A percentile compares a stretch with the other conserved stretches of the same genome.
phyloP scores from a whole-genome alignment of 768 basidiomycete species.

The Amanita polypyramis region DNA sequence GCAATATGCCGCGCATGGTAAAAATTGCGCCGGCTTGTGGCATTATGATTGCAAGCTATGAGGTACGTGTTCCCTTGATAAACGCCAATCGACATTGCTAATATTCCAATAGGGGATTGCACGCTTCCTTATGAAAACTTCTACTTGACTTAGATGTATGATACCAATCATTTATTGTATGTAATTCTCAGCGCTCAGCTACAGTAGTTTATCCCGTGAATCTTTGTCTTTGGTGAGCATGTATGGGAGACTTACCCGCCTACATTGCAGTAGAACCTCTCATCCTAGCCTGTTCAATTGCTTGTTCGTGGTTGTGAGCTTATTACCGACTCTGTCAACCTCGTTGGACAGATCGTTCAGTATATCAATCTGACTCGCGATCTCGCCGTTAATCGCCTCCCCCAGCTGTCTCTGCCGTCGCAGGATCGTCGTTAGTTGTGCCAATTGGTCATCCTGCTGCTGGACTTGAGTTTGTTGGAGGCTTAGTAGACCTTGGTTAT shows the following conservation, averaged over 20 bases:
- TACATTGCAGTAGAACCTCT: slow-evolving; percentile 11
- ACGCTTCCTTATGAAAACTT: slow-evolving; percentile 31
- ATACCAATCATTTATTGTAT: background rate
- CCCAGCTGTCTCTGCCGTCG: slow-evolving; percentile 81
- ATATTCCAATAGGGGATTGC: slow-evolving; percentile 43
- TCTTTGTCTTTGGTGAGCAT: background rate
- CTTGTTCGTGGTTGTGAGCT: slow-evolving; percentile 71
- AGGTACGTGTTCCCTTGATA: slow-evolving; percentile 39
- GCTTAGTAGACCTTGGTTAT: slow-evolving; percentile 69
- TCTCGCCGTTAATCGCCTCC: slow-evolving; percentile 75
- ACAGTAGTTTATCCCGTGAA: slow-evolving; percentile 11
- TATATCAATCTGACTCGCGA: slow-evolving; percentile 76
- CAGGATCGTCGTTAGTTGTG: slow-evolving; percentile 71
- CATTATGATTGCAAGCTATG: slow-evolving; percentile 95
- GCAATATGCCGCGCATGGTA: slow-evolving; percentile 76
- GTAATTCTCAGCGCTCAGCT: background rate
- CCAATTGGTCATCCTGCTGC: slow-evolving; percentile 76
- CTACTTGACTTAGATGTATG: slow-evolving; percentile 8
- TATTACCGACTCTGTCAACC: slow-evolving; percentile 69
- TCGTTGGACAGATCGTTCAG: slow-evolving; percentile 70
- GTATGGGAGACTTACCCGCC: slow-evolving; percentile 1
- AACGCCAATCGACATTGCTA: slow-evolving; percentile 5
- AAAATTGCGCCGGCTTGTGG: slow-evolving; percentile 98
- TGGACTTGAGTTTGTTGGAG: slow-evolving; percentile 76
- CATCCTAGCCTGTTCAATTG: slow-evolving; percentile 73